Conservation (phyloP, 2,329 filamentous ascomycete genomes). For the Aspergillus spinulosporus region DNA sequence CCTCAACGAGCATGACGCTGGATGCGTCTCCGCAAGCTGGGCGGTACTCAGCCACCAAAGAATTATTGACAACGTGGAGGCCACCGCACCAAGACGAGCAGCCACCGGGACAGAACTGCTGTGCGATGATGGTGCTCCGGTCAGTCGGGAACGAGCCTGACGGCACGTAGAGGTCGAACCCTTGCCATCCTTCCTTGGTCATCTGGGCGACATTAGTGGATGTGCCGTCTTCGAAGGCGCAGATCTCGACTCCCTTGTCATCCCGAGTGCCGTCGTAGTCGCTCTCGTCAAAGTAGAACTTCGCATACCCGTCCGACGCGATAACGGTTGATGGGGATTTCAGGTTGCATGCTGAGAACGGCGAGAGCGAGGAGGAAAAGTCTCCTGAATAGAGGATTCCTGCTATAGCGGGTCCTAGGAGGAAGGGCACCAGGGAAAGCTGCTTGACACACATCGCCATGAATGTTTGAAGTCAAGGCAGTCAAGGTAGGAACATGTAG, state of each 20-base stretch:
- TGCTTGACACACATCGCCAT: background rate
- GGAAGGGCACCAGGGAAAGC: background rate
- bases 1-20: background rate
- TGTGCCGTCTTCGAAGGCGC: constrained; percentile 2
- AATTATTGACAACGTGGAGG: background rate
- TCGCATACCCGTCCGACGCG: background rate
- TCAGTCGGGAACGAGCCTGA: constrained; percentile 1
- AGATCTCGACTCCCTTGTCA: constrained; percentile 5
- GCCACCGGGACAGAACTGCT: constrained; percentile 9
- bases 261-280: constrained; percentile 3
- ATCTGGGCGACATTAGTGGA: constrained; percentile 3
- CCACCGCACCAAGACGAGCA: constrained; percentile 7
- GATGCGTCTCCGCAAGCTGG: background rate
- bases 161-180: background rate
- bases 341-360: constrained; percentile 7
- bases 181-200: constrained; percentile 11
- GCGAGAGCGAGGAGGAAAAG: constrained; percentile 4
- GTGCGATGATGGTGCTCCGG: constrained; percentile 5
- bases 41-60: constrained; percentile 1
- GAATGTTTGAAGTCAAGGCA: no score
- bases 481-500: no score
- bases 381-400: background rate
- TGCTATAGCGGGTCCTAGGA: background rate
- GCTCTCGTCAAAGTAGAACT: constrained; percentile 4
- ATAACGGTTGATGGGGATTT: constrained; percentile 1